Percentiles rank a stretch among this genome's conserved stretches.
Conservation (phyloP, 2,329 filamentous ascomycete species). For the Aspergillus sp. region DNA sequence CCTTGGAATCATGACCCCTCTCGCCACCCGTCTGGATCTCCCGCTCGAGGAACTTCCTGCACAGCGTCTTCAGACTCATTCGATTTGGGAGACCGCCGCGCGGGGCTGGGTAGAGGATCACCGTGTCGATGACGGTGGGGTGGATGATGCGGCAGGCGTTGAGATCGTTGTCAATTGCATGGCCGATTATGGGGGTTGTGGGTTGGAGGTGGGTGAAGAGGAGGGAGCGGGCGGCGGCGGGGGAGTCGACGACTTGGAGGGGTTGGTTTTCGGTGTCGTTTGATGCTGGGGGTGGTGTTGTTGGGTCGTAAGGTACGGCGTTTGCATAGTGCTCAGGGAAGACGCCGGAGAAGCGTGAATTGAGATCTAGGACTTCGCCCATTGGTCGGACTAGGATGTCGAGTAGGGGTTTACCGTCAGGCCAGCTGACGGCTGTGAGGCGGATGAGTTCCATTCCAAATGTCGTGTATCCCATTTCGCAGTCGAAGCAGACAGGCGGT, state of each 20-base stretch:
- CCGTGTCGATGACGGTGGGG: conserved; percentile 76
- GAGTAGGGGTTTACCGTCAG: conserved; percentile 63
- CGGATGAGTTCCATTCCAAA: conserved; percentile 83
- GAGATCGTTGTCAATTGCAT: conserved; percentile 92
- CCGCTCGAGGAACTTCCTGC: conserved; percentile 60
- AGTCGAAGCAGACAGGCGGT: conserved; percentile 72
- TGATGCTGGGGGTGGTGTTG: conserved; percentile 19
- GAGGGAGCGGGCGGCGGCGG: conserved; percentile 64
- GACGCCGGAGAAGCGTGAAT: conserved; percentile 86
- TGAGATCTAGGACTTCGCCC: conserved; percentile 81
- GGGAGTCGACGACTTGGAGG: conserved; percentile 69
- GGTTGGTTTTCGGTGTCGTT: conserved; percentile 28
- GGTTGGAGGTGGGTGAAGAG: conserved; percentile 71
- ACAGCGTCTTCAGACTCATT: conserved; percentile 68
- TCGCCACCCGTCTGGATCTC: conserved; percentile 67
- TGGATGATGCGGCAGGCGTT: conserved; percentile 81
- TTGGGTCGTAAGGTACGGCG: conserved; percentile 52
- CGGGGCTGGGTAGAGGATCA: conserved; percentile 73
- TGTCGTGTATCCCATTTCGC: conserved; percentile 95
- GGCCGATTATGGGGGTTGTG: conserved; percentile 77
- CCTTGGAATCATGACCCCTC: conserved; percentile 79
- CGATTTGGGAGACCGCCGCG: conserved; percentile 72
- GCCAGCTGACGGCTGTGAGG: conserved; percentile 84
- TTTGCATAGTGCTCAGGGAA: conserved; percentile 67
- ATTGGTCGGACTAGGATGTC: conserved; percentile 80